Evolutionary conservation across 2,329 filamentous ascomycete genomes (phyloP).

Genomic region (Colletotrichum sp.): DNA sequence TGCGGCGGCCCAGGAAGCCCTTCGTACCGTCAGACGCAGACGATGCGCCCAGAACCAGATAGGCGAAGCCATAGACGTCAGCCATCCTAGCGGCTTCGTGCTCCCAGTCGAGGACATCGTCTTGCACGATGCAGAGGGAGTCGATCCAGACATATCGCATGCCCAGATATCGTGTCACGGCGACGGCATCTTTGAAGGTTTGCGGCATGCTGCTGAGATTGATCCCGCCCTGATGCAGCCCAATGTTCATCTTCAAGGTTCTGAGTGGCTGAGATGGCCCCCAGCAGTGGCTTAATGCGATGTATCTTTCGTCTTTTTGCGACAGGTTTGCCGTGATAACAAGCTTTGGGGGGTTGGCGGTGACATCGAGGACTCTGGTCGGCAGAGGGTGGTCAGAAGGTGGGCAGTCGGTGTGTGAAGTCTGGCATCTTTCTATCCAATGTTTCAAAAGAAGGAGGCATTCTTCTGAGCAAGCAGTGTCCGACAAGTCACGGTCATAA

Average conservation of each 20-base stretch:
- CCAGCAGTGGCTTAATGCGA: neutral
- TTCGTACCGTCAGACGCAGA: neutral
- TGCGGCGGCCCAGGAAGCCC: neutral
- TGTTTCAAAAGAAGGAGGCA: neutral
- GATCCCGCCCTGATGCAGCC: neutral
- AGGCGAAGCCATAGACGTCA: neutral
- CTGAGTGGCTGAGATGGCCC: neutral
- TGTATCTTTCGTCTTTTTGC: neutral
- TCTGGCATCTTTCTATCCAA: neutral
- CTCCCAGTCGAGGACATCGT: conserved; percentile 17
- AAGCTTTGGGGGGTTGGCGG: neutral
- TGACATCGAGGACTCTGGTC: neutral
- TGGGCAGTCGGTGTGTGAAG: neutral
- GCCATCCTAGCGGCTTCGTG: conserved; percentile 2
- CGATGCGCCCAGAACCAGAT: neutral
- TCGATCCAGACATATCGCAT: conserved; percentile 25
- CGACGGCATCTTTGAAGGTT: conserved; percentile 15
- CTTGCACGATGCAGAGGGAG: conserved; percentile 22
- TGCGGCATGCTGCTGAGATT: neutral
- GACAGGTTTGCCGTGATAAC: neutral
- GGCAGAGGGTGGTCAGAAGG: neutral
- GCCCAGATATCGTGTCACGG: neutral
- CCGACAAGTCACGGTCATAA: neutral
- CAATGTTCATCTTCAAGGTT: neutral
- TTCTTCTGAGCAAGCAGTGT: neutral